These are phyloP conservation scores for Panaeolus cyanescens DNA, from an alignment of 768 basidiomycete genomes.

Conservation along the genomic window DNA sequence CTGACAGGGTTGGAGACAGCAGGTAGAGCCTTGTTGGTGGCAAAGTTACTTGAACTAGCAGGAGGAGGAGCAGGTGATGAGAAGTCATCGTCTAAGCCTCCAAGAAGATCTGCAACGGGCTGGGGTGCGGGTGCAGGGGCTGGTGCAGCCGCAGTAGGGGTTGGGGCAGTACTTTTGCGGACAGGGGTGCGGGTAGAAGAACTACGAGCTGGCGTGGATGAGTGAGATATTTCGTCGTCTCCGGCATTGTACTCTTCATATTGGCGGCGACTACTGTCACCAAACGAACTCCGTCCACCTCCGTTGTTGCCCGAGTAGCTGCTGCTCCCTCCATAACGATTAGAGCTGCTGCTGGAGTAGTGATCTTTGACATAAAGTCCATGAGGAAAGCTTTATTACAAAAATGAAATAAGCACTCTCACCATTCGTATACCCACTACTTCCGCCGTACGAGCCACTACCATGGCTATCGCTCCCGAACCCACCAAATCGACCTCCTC, in stretches of 20 bases:
- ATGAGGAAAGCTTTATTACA: neutral
- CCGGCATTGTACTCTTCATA: slow-evolving; percentile 98
- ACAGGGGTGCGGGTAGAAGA: slow-evolving; percentile 26
- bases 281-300: slow-evolving; percentile 38
- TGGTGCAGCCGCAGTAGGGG: slow-evolving; percentile 25
- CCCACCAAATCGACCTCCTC: slow-evolving; percentile 42
- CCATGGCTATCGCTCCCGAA: slow-evolving; percentile 45
- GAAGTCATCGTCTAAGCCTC: slow-evolving; percentile 74
- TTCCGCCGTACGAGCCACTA: slow-evolving; percentile 26
- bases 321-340: slow-evolving; percentile 43
- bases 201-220: slow-evolving; percentile 36
- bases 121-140: slow-evolving; percentile 41
- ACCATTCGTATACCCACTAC: slow-evolving; percentile 28
- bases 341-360: slow-evolving; percentile 30
- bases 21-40: slow-evolving; percentile 58
- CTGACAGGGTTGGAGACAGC: slow-evolving; percentile 37
- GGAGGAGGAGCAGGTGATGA: slow-evolving; percentile 32
- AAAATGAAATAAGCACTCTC: neutral
- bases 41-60: slow-evolving; percentile 28
- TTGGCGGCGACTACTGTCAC: slow-evolving; percentile 54
- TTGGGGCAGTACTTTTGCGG: slow-evolving; percentile 38
- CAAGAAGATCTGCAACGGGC: slow-evolving; percentile 72
- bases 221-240: slow-evolving; percentile 66
- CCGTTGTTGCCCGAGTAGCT: slow-evolving; percentile 14
- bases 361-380: slow-evolving; percentile 15